These are phyloP conservation scores for Cicer yamashitae DNA, from an alignment of 306 rosid species.

Conservation along the genomic window DNA sequence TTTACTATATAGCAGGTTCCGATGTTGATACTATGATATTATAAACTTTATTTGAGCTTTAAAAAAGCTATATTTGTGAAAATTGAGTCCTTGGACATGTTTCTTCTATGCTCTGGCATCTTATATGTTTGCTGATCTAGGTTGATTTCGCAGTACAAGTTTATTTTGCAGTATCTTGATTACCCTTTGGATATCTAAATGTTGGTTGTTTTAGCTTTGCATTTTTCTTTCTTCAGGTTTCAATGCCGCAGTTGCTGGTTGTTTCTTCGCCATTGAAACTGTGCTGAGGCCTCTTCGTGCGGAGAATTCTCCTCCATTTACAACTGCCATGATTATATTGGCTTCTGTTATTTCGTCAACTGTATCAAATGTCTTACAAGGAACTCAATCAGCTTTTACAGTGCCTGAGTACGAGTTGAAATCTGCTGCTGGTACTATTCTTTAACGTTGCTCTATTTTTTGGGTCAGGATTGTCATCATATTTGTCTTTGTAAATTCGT, in stretches of 20 bases:
- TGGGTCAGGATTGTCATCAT: constrained; percentile 14
- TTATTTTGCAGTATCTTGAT: constrained; percentile 28
- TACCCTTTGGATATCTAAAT: constrained; percentile 15
- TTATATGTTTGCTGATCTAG: constrained; percentile 6
- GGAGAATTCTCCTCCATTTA: constrained; percentile 97
- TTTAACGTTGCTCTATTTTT: constrained; percentile 21
- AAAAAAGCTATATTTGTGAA: background rate
- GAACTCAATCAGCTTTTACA: constrained; percentile 87
- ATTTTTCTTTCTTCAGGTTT: constrained; percentile 71
- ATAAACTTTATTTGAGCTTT: background rate
- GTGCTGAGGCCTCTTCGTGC: constrained; percentile 94
- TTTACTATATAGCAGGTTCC: constrained; percentile 7
- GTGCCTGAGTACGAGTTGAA: constrained; percentile 90
- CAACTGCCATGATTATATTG: constrained; percentile 99
- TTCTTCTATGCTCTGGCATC: constrained; percentile 29
- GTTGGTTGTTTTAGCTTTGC: constrained; percentile 43
- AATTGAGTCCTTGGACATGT: constrained; percentile 22
- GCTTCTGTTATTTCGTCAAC: constrained; percentile 98
- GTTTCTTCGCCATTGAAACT: constrained; percentile 98
- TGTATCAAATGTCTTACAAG: constrained; percentile 88
- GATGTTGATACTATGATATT: constrained; percentile 4
- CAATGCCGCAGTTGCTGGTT: constrained; percentile 98
- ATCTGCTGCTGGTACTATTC: constrained; percentile 93
- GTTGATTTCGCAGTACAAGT: constrained; percentile 7
- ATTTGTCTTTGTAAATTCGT: constrained; percentile 5